phyloP scores from a whole-genome alignment of 305 asterid species.

The Fraxinus ornus region DNA sequence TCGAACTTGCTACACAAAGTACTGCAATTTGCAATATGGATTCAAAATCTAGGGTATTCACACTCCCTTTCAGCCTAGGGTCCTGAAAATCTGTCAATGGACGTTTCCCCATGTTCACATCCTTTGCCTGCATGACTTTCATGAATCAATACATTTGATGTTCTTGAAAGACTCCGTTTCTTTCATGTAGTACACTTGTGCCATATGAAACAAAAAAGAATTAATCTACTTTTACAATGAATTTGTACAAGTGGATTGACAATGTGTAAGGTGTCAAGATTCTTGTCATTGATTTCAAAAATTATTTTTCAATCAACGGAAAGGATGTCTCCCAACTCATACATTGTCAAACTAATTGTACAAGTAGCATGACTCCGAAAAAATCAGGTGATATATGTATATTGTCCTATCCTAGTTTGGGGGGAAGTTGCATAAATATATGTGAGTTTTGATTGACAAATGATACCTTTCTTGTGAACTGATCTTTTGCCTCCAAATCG shows the following conservation, averaged over 20 bases:
- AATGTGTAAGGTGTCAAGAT: no score
- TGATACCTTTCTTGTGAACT: constrained; percentile 71
- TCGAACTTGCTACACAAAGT: constrained; percentile 65
- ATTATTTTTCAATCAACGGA: no score
- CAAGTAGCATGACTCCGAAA: no score
- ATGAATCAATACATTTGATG: constrained; percentile 9
- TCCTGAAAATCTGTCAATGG: constrained; percentile 69
- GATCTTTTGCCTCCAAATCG: constrained; percentile 72
- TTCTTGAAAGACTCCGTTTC: neutral
- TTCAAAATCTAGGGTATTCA: constrained; percentile 57
- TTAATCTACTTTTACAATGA: no score
- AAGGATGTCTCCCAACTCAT: no score
- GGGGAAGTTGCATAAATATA: neutral
- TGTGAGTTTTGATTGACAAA: neutral
- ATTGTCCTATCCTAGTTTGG: neutral
- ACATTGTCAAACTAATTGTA: no score
- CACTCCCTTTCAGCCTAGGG: constrained; percentile 43
- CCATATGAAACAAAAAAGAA: neutral
- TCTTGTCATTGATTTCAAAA: no score
- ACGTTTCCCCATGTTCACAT: constrained; percentile 66
- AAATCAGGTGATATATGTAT: neutral
- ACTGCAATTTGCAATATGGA: constrained; percentile 79
- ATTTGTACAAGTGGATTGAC: no score
- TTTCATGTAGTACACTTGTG: neutral
- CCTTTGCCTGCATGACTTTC: constrained; percentile 67